Base-by-base conservation (phyloP, 176 grass and related monocot genomes). In the Eremochloa ophiuroides region DNA sequence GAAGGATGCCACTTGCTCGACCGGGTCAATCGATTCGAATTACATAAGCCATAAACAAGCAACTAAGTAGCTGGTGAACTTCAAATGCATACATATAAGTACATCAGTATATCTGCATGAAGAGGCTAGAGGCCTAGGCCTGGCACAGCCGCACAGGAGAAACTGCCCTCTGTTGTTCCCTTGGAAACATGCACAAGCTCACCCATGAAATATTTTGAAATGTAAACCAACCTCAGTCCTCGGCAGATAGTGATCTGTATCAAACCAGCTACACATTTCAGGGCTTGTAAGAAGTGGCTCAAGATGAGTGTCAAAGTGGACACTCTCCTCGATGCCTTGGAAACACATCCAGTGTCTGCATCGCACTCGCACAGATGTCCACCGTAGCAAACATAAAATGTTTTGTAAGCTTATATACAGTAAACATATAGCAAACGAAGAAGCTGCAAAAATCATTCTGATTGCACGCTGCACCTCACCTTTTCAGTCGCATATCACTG, bases 241-340 rank as follows among this genome's bases (percentile, higher is more conserved):
- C 93, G 67, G 93, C 88, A 79, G 93, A 98, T 15, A 95, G 80
- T 25, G 91, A 91, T 93, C 87, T 66, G 96, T 90, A 50, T 98
- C 96, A 66, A 98, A 98, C 96, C 90, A 98, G 73, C 85, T 62
- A 74, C 91, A 48, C 91, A 93, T 20, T 95, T 99, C 34, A 95
- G 83, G 10, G 85, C 88, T 67, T 93, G 88, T 74, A 95, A 67
- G 15, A 88, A 93, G 81, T 72, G 93, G 88, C 61, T 89, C 85
- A 37, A 93, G 82, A 30, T 88, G 88, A 27, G 93, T 93, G 37
- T 95, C 91, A 78, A 99, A 95, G 56, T 99, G 53, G 96, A 99
- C 4, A 99, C 93, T 88, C 84, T 86, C 48, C n/a, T n/a, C n/a
- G 90, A 59, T 71, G 93, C 84, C 71, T 83, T 46, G 37, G 95